phyloP scores from a whole-genome alignment of 352 stramenopile species.

The Phytophthora palmivora region DNA sequence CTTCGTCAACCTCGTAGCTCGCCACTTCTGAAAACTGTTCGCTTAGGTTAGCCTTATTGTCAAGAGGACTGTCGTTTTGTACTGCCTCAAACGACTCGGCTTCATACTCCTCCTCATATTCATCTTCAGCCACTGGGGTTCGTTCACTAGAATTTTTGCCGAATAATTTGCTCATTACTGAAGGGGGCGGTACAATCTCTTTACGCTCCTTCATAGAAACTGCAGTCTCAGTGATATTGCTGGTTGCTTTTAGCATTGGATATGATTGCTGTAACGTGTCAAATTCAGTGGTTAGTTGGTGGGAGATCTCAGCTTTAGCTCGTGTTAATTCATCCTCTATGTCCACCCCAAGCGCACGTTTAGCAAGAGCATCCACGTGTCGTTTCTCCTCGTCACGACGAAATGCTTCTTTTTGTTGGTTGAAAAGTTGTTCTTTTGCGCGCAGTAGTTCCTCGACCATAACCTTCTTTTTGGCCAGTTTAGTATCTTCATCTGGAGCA shows the following conservation, averaged over 20 bases:
- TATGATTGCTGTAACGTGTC: constrained; percentile 36
- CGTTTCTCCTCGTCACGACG: constrained; percentile 46
- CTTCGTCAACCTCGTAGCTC: constrained; percentile 21
- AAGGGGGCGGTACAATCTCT: background rate
- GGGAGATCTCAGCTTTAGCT: constrained; percentile 39
- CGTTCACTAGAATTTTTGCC: constrained; percentile 17
- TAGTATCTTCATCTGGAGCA: constrained; percentile 16
- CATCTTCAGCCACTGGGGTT: constrained; percentile 10
- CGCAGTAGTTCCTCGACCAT: constrained; percentile 48
- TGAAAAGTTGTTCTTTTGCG: constrained; percentile 44
- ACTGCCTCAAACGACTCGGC: constrained; percentile 49
- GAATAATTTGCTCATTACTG: constrained; percentile 26
- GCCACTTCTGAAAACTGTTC: constrained; percentile 9
- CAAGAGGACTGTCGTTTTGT: constrained; percentile 9
- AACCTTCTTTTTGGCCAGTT: constrained; percentile 53
- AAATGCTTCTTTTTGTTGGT: constrained; percentile 41
- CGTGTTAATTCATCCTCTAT: constrained; percentile 32
- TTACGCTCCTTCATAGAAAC: background rate
- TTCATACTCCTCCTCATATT: constrained; percentile 39
- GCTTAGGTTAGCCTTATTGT: background rate
- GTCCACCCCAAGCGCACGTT: constrained; percentile 46
- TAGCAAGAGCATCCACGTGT: constrained; percentile 51
- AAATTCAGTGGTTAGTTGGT: constrained; percentile 43
- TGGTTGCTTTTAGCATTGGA: constrained; percentile 21
- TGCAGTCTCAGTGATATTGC: background rate